Evolutionary conservation across 192 early-diverging fungal species (phyloP), one percentile per base, ranked within the genome.

Genomic region (Rhizophagus clarus): DNA sequence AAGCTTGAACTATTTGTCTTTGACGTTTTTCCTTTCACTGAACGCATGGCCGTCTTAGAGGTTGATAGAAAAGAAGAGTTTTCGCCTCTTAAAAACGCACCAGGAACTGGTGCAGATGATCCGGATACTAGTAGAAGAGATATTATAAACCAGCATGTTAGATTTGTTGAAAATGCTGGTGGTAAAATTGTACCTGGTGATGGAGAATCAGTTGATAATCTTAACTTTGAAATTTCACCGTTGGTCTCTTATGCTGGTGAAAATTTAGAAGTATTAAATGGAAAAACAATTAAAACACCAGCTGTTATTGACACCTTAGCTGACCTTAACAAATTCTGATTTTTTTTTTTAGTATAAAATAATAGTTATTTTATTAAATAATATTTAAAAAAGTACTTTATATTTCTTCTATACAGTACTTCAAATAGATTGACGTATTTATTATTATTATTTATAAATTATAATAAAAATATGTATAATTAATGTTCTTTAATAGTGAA

Each of bases 1-100:
- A 99, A 99, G 87, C 90, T 99, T 17, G 98, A 99, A 88, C 90
- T 96, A 81, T 99, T 99, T 86, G 97, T 99, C 61, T 99, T 99
- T 93, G 98, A 99, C 84, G 97, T 99, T 14, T 96, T 99, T 85
- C 97, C 98, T 31, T 96, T 92, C 80, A 92, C 93, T 32, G 84
- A 97, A 76, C 80, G 87, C 56, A 89, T 99, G 89, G 95, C 97
- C 37, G 96, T 98, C 45, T 89, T 99, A 61, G 97, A 99, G 83
- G 93, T 94, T 51, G 92, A 93, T 68, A 93, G 98, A 70, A 90
- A 89, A 45, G 98, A 99, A 72, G 97, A 99, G 88, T 99, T 99
- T 81, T 96, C 95, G 24, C 98, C 98, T 24, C 86, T 99, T 68
- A 99, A 99, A 91, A 99, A 99, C 82, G 97, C 95, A 11, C 96